phyloP scores from a whole-genome alignment of 2,329 filamentous ascomycete species.

The Aspergillus pseudonomiae region DNA sequence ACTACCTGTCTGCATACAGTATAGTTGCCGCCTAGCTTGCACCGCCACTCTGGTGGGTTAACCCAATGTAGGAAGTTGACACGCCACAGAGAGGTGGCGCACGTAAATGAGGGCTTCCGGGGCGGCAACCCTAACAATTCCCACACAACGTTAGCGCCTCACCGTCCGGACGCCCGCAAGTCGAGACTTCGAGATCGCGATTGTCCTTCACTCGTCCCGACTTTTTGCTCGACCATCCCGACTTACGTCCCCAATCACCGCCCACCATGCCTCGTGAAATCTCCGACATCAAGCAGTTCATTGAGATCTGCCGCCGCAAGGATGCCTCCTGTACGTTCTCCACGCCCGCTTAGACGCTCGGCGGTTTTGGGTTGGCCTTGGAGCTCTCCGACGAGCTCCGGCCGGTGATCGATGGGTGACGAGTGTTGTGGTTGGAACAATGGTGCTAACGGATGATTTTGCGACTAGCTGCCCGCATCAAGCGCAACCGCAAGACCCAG shows the following conservation, averaged over 20 bases:
- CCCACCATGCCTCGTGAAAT: slow-evolving; percentile 97
- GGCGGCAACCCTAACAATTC: slow-evolving; percentile 18
- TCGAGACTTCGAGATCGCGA: slow-evolving; percentile 27
- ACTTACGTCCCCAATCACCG: slow-evolving; percentile 32
- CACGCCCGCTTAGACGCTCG: neutral
- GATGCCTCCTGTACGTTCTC: slow-evolving; percentile 92
- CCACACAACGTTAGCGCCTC: slow-evolving; percentile 20
- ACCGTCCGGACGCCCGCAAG: slow-evolving; percentile 8
- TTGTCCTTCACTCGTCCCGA: slow-evolving; percentile 16
- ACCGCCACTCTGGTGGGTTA: slow-evolving; percentile 10
- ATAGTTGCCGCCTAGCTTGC: slow-evolving; percentile 14
- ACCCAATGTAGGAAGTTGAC: neutral
- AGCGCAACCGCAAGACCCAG: slow-evolving; percentile 89
- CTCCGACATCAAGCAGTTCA: slow-evolving; percentile 99
- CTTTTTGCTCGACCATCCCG: slow-evolving; percentile 15
- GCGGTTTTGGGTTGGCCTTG: neutral
- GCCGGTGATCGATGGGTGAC: neutral
- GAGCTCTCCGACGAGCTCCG: slow-evolving; percentile 3
- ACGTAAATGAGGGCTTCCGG: slow-evolving; percentile 13
- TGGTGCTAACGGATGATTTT: slow-evolving; percentile 23
- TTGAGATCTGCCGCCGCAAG: slow-evolving; percentile 99
- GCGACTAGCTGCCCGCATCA: slow-evolving; percentile 78
- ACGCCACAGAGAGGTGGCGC: neutral
- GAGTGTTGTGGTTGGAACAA: slow-evolving; percentile 2
- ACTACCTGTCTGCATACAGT: neutral